A percentile compares a stretch with the other conserved stretches of the same genome.
phyloP scores from a whole-genome alignment of 2,329 filamentous ascomycete genomes.

The Penicillium griseofulvum region DNA sequence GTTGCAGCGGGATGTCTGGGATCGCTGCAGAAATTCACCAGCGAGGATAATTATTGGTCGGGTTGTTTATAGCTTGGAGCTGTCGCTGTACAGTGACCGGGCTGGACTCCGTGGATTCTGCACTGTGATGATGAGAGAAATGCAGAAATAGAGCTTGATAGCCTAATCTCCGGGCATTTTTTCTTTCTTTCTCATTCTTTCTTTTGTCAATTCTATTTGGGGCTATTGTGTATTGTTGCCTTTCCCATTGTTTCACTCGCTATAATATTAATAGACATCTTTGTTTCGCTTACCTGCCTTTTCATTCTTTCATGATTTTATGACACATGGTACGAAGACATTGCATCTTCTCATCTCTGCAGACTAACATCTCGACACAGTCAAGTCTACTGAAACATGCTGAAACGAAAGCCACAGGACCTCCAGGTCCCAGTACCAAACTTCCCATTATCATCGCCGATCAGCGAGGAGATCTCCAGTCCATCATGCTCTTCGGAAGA shows the following conservation, averaged over 20 bases:
- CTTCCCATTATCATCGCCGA: slow-evolving; percentile 46
- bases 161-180: neutral
- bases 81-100: neutral
- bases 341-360: neutral
- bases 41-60: slow-evolving; percentile 11
- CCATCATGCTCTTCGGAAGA: slow-evolving; percentile 37
- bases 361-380: neutral
- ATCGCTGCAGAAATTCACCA: slow-evolving; percentile 15
- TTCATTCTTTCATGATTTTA: neutral
- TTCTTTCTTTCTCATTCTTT: neutral
- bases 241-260: slow-evolving; percentile 20
- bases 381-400: slow-evolving; percentile 16
- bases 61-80: slow-evolving; percentile 5
- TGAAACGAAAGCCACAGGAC: slow-evolving; percentile 23
- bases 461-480: slow-evolving; percentile 42
- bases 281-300: neutral
- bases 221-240: slow-evolving; percentile 2
- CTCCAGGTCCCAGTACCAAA: slow-evolving; percentile 35
- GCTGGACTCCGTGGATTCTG: neutral
- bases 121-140: slow-evolving; percentile 1
- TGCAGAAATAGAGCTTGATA: slow-evolving; percentile 13
- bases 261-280: slow-evolving; percentile 17
- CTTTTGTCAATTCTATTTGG: slow-evolving; percentile 1
- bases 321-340: slow-evolving; percentile 8
- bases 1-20: slow-evolving; percentile 17